phyloP scores from a whole-genome alignment of 305 asterid species.

The Fraxinus xanthoxyloides region DNA sequence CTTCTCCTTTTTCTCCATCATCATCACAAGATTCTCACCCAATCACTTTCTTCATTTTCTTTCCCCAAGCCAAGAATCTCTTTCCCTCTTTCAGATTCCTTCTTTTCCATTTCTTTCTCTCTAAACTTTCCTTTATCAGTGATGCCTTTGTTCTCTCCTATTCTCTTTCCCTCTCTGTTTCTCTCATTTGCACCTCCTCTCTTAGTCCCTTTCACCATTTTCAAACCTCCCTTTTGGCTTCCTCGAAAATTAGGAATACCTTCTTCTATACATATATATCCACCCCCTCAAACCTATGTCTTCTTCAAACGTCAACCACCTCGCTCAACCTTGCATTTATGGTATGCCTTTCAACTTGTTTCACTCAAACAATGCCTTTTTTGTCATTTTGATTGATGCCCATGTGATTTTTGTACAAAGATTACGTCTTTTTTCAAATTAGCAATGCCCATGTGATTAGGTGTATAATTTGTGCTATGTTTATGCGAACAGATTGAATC shows the following conservation, averaged over 20 bases:
- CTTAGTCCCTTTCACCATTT: conserved; percentile 62
- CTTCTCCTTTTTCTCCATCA: conserved; percentile 28
- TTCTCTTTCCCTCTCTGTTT: conserved; percentile 24
- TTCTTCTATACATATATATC: conserved; percentile 39
- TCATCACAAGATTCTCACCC: conserved; percentile 50
- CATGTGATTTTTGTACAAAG: conserved; percentile 19
- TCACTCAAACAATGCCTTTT: conserved; percentile 2
- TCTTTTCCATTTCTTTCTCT: conserved; percentile 35
- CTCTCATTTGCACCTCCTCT: conserved; percentile 28
- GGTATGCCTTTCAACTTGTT: conserved; percentile 34
- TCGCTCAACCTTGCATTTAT: conserved; percentile 76
- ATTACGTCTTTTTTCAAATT: conserved; percentile 21
- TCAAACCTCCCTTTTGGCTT: conserved; percentile 43
- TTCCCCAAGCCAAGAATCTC: conserved; percentile 97
- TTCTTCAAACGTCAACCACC: conserved; percentile 63
- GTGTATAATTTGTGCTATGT: conserved; percentile 15
- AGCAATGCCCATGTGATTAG: conserved; percentile 21
- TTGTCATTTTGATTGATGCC: conserved; percentile 25
- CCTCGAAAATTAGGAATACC: conserved; percentile 34
- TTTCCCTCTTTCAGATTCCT: conserved; percentile 60
- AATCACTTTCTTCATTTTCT: conserved; percentile 51
- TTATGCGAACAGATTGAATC: conserved; percentile 15
- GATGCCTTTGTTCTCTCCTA: conserved; percentile 65
- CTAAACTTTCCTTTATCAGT: conserved; percentile 67
- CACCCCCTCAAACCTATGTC: conserved; percentile 47